These are phyloP conservation scores for Sporothrix curviconia DNA, from an alignment of 2,329 filamentous ascomycete species.

Conservation along the genomic window DNA sequence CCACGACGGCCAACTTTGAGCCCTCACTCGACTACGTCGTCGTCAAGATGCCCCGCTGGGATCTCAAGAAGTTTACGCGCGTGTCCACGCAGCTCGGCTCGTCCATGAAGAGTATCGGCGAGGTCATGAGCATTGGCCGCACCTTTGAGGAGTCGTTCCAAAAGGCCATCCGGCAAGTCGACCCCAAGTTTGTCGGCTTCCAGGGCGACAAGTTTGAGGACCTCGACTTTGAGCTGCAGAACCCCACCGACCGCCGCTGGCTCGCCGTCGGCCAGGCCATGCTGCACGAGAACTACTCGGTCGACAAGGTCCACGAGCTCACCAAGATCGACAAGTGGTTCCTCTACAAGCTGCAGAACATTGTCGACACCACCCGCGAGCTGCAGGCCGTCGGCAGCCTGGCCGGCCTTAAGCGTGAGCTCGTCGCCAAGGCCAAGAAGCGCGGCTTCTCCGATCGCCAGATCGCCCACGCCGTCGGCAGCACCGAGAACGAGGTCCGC, in stretches of 20 bases:
- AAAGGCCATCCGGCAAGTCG: conserved; percentile 95
- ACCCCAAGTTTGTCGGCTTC: conserved; percentile 85
- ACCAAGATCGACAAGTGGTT: conserved; percentile 99
- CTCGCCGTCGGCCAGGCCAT: conserved; percentile 95
- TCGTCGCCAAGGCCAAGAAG: conserved; percentile 89
- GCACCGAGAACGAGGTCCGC: conserved; percentile 84
- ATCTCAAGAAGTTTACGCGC: conserved; percentile 97
- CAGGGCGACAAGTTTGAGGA: conserved; percentile 93
- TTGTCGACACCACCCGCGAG: conserved; percentile 83
- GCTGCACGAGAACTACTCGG: conserved; percentile 92
- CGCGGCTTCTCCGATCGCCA: conserved; percentile 96
- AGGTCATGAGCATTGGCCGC: conserved; percentile 98
- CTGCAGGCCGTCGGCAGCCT: conserved; percentile 79
- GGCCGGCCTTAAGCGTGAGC: conserved; percentile 78
- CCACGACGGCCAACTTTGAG: conserved; percentile 97
- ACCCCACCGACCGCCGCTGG: conserved; percentile 95
- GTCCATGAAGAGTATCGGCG: conserved; percentile 97
- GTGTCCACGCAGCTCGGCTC: conserved; percentile 97
- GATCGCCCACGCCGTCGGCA: conserved; percentile 78
- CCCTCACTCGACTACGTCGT: conserved; percentile 96
- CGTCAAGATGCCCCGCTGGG: conserved; percentile 97
- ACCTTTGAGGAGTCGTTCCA: conserved; percentile 99
- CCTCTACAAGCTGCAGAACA: conserved; percentile 94
- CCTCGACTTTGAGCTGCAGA: conserved; percentile 80
- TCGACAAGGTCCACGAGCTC: conserved; percentile 84